These are phyloP conservation scores for Candida gigantensis DNA, from an alignment of 1,139 yeast genomes.

Conservation along the genomic window DNA sequence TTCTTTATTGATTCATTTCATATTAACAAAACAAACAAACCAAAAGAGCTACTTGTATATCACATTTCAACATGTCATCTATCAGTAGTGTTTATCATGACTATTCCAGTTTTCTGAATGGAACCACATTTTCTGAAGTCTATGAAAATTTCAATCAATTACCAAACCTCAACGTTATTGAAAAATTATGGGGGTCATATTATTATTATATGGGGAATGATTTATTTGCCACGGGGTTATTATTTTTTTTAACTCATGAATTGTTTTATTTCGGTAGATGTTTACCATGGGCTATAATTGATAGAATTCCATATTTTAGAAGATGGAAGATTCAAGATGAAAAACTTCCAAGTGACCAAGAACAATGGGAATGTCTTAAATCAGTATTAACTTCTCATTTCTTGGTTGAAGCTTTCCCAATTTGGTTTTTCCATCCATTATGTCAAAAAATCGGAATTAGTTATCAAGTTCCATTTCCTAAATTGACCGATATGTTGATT, in stretches of 20 bases:
- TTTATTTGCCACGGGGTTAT: slow-evolving; percentile 77
- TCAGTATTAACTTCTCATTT: slow-evolving; percentile 82
- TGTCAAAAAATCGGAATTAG: slow-evolving; percentile 76
- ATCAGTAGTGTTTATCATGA: slow-evolving; percentile 38
- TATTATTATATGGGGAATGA: slow-evolving; percentile 75
- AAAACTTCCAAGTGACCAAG: slow-evolving; percentile 72
- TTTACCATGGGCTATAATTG: slow-evolving; percentile 47
- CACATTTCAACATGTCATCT: slow-evolving; percentile 1
- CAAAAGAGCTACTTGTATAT: too few relatives aligned
- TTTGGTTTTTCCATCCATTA: slow-evolving; percentile 93
- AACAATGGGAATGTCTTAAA: slow-evolving; percentile 90
- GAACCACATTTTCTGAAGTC: slow-evolving; percentile 38
- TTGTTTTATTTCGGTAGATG: slow-evolving; percentile 64
- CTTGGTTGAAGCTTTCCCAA: slow-evolving; percentile 90
- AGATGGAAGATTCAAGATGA: slow-evolving; percentile 52
- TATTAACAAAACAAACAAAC: too few relatives aligned
- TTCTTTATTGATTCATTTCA: too few relatives aligned
- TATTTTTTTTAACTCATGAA: slow-evolving; percentile 76
- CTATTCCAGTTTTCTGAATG: slow-evolving; percentile 41
- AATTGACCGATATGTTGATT: slow-evolving; percentile 50
- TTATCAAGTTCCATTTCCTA: slow-evolving; percentile 82
- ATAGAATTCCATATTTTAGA: slow-evolving; percentile 42
- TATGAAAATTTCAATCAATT: slow-evolving; percentile 37
- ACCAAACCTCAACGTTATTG: slow-evolving; percentile 32
- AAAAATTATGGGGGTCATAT: slow-evolving; percentile 77